A percentile compares a stretch with the other conserved stretches of the same genome.
Conservation (phyloP, 2,329 filamentous ascomycete genomes). For the Penicillium verrucosum region DNA sequence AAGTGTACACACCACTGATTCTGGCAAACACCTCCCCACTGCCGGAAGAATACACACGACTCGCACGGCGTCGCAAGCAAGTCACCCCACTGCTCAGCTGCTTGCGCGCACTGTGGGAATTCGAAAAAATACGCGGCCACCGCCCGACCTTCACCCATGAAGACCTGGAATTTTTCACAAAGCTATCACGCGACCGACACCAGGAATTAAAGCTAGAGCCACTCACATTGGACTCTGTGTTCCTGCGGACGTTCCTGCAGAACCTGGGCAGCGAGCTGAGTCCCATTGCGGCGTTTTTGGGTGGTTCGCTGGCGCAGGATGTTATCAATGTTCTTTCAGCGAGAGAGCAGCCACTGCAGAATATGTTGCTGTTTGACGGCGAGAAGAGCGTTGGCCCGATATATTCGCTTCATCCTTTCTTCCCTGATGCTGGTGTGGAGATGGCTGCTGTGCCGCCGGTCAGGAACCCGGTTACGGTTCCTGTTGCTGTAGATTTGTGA, state of each 20-base stretch:
- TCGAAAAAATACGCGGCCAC: slow-evolving; percentile 60
- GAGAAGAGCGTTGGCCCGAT: slow-evolving; percentile 73
- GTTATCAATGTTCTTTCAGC: slow-evolving; percentile 93
- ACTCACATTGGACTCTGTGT: slow-evolving; percentile 65
- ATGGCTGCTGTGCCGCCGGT: slow-evolving; percentile 30
- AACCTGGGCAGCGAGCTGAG: slow-evolving; percentile 81
- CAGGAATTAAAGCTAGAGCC: slow-evolving; percentile 67
- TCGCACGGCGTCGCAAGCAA: slow-evolving; percentile 64
- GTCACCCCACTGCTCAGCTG: slow-evolving; percentile 85
- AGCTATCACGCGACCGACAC: slow-evolving; percentile 73
- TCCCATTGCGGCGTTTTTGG: slow-evolving; percentile 83
- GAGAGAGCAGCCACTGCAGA: slow-evolving; percentile 92
- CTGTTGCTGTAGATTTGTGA: not conserved
- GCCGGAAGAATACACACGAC: slow-evolving; percentile 65
- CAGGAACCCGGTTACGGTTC: slow-evolving; percentile 26
- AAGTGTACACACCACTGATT: slow-evolving; percentile 82
- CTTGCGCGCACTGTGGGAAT: slow-evolving; percentile 86
- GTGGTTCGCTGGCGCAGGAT: slow-evolving; percentile 88
- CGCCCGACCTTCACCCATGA: slow-evolving; percentile 56
- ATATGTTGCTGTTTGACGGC: slow-evolving; percentile 88
- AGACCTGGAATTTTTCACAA: slow-evolving; percentile 74
- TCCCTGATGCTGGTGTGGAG: slow-evolving; percentile 34
- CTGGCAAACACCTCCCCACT: slow-evolving; percentile 79
- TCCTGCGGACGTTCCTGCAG: slow-evolving; percentile 79
- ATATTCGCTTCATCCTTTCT: slow-evolving; percentile 74